Evolutionary conservation across 495 filamentous ascomycete genomes (phyloP), one percentile per base, ranked within the genome.

Genomic region (Xylaria intraflava): DNA sequence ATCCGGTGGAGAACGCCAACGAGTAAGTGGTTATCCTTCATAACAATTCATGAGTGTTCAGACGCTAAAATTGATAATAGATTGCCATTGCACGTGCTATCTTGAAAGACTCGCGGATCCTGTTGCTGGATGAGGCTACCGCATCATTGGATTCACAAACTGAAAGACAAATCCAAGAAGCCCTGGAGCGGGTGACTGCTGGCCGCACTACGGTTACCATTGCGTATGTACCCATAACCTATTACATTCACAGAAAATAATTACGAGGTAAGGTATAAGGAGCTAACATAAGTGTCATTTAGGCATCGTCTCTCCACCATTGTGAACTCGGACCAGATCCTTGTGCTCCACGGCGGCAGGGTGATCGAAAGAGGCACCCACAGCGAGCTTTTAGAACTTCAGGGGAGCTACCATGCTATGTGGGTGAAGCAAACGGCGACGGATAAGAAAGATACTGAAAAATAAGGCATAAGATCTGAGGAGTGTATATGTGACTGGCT

Each of bases 1-100:
- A 2, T 88, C 84, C 33, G 88, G 88, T 14, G 88, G 88, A 16
- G 88, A 93, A 67, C 90, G 90, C 62, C 88, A 93, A 64, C 83
- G 88, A 26, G 43, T 55, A 40, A 53, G 42, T 53, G 9, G n/a
- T 14, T 16, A 20, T 27, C 11, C 17, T n/a, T 1, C 9, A 8
- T 3, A 5, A 6, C 4, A 26, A 12, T 1, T 10, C 17, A 11
- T 35, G 8, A 2, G 20, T 19, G 7, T 7, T 27, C 9, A 19
- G 14, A 0, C 29, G 40, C 39, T 52, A 45, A 85, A 4, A 3
- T 30, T 30, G 30, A 23, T 14, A 8, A 45, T 46, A 53, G 52
- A 49, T 55, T 55, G 89, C 88, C 3, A 93, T 93, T 62, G 88
- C 88, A 41, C 83, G 88, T 35, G 55, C 71, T 1, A 77, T 79